phyloP scores from a whole-genome alignment of 2,329 filamentous ascomycete genomes.

The Cucurbitaria berberidis region DNA sequence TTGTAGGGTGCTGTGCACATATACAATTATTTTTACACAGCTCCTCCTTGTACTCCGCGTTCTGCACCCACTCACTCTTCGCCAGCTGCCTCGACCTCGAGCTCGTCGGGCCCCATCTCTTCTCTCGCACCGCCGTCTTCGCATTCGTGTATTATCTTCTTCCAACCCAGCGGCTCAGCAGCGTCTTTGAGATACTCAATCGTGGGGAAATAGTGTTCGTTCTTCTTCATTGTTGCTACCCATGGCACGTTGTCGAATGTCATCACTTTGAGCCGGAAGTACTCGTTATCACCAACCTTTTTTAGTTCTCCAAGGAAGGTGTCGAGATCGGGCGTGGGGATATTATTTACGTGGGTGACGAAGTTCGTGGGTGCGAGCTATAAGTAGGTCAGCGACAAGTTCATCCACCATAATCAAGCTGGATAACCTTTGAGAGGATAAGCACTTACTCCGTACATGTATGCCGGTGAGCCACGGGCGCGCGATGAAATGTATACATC shows the following conservation, averaged over 20 bases:
- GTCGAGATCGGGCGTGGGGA: constrained; percentile 80
- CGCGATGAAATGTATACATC: constrained; percentile 95
- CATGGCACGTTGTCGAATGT: constrained; percentile 98
- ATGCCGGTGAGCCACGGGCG: constrained; percentile 45
- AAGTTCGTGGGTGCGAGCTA: constrained; percentile 98
- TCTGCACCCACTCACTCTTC: constrained; percentile 31
- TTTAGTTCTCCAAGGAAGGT: constrained; percentile 81
- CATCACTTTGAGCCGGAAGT: constrained; percentile 96
- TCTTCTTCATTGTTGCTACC: constrained; percentile 99
- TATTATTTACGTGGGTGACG: constrained; percentile 92
- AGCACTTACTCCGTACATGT: constrained; percentile 56
- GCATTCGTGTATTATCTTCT: constrained; percentile 61
- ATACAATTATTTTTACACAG: not conserved
- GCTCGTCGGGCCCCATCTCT: constrained; percentile 34
- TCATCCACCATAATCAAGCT: not conserved
- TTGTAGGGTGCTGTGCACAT: not conserved
- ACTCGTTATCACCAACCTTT: constrained; percentile 94
- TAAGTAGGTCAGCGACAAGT: constrained; percentile 2
- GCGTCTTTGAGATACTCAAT: constrained; percentile 68
- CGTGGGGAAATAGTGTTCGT: constrained; percentile 88
- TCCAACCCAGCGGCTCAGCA: constrained; percentile 61
- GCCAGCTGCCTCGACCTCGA: constrained; percentile 30
- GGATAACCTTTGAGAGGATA: constrained; percentile 5
- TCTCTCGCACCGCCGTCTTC: constrained; percentile 48
- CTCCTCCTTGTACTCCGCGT: not conserved